A percentile compares a stretch with the other conserved stretches of the same genome.
Conservation (phyloP, 106 monocot species). For the Ottelia alismoides region DNA sequence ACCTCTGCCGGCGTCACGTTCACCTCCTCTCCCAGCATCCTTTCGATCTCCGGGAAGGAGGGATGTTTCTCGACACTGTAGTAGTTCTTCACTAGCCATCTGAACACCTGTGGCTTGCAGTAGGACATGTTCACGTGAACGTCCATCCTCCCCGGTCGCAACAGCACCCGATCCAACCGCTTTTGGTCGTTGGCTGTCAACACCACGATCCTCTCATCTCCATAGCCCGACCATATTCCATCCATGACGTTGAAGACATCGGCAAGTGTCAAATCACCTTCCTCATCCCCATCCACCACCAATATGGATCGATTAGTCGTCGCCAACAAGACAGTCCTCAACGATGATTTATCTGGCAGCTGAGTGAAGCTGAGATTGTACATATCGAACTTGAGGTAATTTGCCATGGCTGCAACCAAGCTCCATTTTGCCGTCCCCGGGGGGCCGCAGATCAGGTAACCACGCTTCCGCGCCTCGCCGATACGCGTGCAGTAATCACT, state of each 20-base stretch:
- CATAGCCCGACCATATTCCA: conserved; percentile 7
- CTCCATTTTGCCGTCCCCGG: conserved; percentile 15
- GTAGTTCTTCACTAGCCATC: conserved; percentile 1
- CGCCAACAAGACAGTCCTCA: conserved; percentile 2
- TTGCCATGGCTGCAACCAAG: conserved; percentile 17
- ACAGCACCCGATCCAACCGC: conserved; percentile 5
- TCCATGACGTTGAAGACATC: conserved; percentile 5
- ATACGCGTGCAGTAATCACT: conserved; percentile 13
- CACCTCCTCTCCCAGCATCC: background rate
- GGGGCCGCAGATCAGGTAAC: conserved; percentile 12
- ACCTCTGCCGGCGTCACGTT: conserved; percentile 15
- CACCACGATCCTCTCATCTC: conserved; percentile 9
- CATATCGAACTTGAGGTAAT: conserved; percentile 13
- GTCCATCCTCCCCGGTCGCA: conserved; percentile 14
- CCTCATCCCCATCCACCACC: conserved; percentile 10
- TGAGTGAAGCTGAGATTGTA: conserved; percentile 9
- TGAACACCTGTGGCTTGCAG: background rate
- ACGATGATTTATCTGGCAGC: background rate
- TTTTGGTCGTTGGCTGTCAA: conserved; percentile 14
- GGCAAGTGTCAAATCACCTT: background rate
- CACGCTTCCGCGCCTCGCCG: conserved; percentile 12
- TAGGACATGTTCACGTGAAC: conserved; percentile 8
- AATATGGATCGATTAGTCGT: conserved; percentile 11
- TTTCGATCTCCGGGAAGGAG: conserved; percentile 3
- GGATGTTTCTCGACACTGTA: background rate